Evolutionary conservation across 1,284 basidiomycete species (phyloP), one percentile per base, ranked within the genome.

Genomic region (Bjerkandera adusta): DNA sequence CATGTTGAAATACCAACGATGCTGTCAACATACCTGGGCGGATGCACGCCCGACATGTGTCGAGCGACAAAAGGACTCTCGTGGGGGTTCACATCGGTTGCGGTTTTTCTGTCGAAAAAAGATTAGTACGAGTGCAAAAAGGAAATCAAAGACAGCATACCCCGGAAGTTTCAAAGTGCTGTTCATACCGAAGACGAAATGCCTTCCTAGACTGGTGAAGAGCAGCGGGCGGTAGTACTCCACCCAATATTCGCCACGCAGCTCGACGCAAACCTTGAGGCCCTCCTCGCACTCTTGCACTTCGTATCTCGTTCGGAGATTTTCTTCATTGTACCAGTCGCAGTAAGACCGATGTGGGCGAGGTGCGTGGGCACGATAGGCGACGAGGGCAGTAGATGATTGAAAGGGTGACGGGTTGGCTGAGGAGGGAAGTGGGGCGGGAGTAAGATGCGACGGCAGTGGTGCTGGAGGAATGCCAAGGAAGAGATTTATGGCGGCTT

Each of bases 401-500:
- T n/a, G n/a, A n/a, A n/a, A n/a, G n/a, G n/a, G n/a, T n/a, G n/a
- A n/a, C n/a, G n/a, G n/a, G n/a, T n/a, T n/a, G n/a, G n/a, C n/a
- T n/a, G n/a, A n/a, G n/a, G n/a, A n/a, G n/a, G n/a, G n/a, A n/a
- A n/a, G n/a, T n/a, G n/a, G n/a, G n/a, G n/a, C n/a, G n/a, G n/a
- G n/a, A n/a, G n/a, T n/a, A n/a, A n/a, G n/a, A n/a, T n/a, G n/a
- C n/a, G n/a, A n/a, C n/a, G 68, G 37, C 73, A 74, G 54, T 86
- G 83, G 22, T 67, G 70, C 34, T 82, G 77, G 2, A n/a, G n/a
- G n/a, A n/a, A 97, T 81, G 11, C 96, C 95, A 3, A 99, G 82
- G 66, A 99, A 99, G 20, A 98, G 77, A 65, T 99, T 96, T 65
- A 98, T 99, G 0, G 97, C 94, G 1, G 90, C 81, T 67, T 99